Evolutionary conservation across 805 yeast genomes (phyloP), one percentile per base, ranked within the genome.

Genomic region (Lipomyces anomalus): DNA sequence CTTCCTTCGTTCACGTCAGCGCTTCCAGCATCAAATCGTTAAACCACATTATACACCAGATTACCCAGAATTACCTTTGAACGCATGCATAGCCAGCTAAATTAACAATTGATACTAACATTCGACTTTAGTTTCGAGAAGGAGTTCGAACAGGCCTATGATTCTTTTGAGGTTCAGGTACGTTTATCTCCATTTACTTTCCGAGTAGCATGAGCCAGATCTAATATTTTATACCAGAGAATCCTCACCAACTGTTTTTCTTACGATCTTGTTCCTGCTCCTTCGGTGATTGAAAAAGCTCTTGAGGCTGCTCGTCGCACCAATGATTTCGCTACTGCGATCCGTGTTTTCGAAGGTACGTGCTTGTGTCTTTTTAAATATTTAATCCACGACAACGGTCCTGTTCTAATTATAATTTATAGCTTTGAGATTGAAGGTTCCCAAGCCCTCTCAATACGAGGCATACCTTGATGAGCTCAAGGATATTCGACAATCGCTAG

Each of bases 251-350:
- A 92, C 75, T 88, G 95, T 70, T 92, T 92, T 75, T 85, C 97
- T 13, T 92, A 92, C 75, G 98, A 92, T 72, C 79, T 92, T 69
- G 98, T 92, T 46, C 98, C 98, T 58, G 90, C 98, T 24, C 98
- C 98, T 57, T 79, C 84, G 52, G 97, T 92, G 53, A 77, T 92
- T 64, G 95, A 86, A 72, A 85, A 84, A 71, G 98, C 98, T 40
- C 76, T 92, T 66, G 81, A 85, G 73, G 98, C 98, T 39, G 89
- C 97, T 61, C 89, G 98, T 81, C 86, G 97, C 73, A 97, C 92
- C 58, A 87, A 92, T 71, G 98, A 92, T 74, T 86, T 86, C 73
- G 96, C 98, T 52, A 89, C 97, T 50, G 98, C 98, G 46, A 92
- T 88, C 59, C 85, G 98, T 74, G 95, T 95, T 46, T 92, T 92